phyloP scores from a whole-genome alignment of 2,329 filamentous ascomycete genomes.

The Diaporthe ilicicola region DNA sequence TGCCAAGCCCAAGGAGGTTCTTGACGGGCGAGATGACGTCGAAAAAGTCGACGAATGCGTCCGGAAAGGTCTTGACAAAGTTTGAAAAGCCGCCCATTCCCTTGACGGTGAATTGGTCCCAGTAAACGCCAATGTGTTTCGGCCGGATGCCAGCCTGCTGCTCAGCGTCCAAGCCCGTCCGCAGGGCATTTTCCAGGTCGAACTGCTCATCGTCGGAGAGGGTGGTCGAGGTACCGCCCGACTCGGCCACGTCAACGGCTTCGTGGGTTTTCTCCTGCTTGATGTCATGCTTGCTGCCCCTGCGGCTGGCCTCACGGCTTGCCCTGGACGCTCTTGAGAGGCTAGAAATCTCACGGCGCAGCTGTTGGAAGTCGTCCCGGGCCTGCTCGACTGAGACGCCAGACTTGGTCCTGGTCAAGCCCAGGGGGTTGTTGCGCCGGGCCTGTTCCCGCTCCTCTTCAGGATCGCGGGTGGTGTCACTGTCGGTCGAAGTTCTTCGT shows the following conservation, averaged over 20 bases:
- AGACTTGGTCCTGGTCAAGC: constrained; percentile 49
- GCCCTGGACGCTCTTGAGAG: constrained; percentile 61
- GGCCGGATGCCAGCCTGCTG: constrained; percentile 79
- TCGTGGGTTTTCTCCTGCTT: constrained; percentile 24
- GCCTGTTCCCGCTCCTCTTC: constrained; percentile 52
- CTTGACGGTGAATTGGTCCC: constrained; percentile 79
- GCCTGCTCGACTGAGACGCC: constrained; percentile 74
- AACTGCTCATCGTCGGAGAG: constrained; percentile 67
- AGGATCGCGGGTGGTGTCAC: constrained; percentile 38
- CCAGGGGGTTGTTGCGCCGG: constrained; percentile 57
- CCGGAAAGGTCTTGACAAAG: constrained; percentile 77
- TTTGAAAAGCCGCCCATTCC: constrained; percentile 79
- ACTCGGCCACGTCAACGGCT: constrained; percentile 54
- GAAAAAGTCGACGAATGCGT: constrained; percentile 80
- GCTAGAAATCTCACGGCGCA: constrained; percentile 68
- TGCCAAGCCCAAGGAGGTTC: constrained; percentile 69
- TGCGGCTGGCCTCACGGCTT: constrained; percentile 32
- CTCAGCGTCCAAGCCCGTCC: constrained; percentile 76
- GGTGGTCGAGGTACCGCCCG: constrained; percentile 43
- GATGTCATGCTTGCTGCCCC: constrained; percentile 40
- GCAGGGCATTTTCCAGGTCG: constrained; percentile 77
- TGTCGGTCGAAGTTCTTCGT: constrained; percentile 33
- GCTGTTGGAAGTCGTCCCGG: constrained; percentile 74
- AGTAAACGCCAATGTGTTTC: constrained; percentile 83
- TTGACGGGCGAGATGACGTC: constrained; percentile 74